These are phyloP conservation scores for Themeda triandra DNA, from an alignment of 176 grass and related monocot species.

Conservation along the genomic window DNA sequence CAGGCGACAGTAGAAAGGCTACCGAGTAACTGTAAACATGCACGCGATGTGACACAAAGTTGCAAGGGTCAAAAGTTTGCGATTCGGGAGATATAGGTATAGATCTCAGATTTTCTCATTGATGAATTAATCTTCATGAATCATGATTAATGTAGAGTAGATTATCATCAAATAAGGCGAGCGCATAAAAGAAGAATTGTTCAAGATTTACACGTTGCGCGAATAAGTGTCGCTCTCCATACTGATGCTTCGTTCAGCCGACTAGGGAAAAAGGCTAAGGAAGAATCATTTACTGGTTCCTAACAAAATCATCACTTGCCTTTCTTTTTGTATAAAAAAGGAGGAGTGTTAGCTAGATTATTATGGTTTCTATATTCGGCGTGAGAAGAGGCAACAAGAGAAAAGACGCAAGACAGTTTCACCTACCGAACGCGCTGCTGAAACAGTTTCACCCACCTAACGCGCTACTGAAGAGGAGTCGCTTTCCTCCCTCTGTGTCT, in stretches of 20 bases:
- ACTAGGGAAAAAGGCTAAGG: neutral
- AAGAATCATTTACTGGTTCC: neutral
- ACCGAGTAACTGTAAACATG: neutral
- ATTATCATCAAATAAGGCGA: neutral
- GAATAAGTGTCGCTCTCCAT: no score
- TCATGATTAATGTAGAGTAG: neutral
- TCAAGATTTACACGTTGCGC: neutral
- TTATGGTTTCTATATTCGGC: neutral
- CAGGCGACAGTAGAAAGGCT: neutral
- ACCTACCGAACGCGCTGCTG: neutral
- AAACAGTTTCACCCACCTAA: neutral
- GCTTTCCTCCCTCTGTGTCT: neutral
- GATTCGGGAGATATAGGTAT: neutral
- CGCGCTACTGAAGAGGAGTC: neutral
- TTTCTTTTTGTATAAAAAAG: neutral
- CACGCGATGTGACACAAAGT: neutral
- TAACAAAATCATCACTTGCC: neutral
- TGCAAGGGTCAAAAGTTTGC: neutral
- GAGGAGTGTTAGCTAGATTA: neutral
- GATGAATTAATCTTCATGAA: neutral
- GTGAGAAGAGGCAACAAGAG: neutral
- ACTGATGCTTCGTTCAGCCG: neutral
- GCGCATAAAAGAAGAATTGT: neutral
- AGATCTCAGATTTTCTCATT: neutral
- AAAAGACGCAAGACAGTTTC: neutral